Evolutionary conservation across 495 filamentous ascomycete genomes (phyloP), one percentile per base, ranked within the genome.

Genomic region (Penicillium canariense): DNA sequence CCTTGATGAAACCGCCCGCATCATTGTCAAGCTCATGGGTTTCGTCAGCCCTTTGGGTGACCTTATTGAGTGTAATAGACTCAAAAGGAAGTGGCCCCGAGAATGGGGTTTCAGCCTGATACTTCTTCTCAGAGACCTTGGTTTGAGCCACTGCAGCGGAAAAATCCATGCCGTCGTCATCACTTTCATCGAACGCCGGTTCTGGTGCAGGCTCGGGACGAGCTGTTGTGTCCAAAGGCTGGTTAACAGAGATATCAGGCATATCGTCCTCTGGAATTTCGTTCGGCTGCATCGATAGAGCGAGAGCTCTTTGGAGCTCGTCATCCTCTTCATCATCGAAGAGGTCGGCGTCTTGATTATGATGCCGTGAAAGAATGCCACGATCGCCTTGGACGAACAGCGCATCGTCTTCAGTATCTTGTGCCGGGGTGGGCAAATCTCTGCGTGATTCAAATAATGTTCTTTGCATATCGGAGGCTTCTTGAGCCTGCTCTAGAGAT

Each of bases 1-100:
- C 76, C 57, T 78, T 81, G 32, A 84, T 73, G 67, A 93, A 95
- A 0, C 91, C 90, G 8, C 89, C 90, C 18, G 81, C 81, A 46
- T 78, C 59, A 5, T 82, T 80, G 11, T 85, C 84, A 14, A 63
- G 52, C 36, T 70, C 53, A 56, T 42, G 46, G 32, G 57, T 18
- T 30, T 46, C 22, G 1, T 45, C 26, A 17, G 27, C 14, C 31
- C 54, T n/a, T 39, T 52, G 46, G 2, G 30, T 32, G 5, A 17
- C 76, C 79, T 66, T 80, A 75, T 52, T 79, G 57, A 93, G 81
- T 62, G 89, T 81, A 1, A 98, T 75, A 40, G 87, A 89, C 66
- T 96, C 90, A 60, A 97, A 97, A 1, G 93, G 93, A 14, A 97
- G 72, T 2, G 92, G 90, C 0, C 93, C 93, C 61, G 81, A 81